These are phyloP conservation scores for Rhododendron molle DNA, from an alignment of 148 eudicot genomes.

Conservation along the genomic window DNA sequence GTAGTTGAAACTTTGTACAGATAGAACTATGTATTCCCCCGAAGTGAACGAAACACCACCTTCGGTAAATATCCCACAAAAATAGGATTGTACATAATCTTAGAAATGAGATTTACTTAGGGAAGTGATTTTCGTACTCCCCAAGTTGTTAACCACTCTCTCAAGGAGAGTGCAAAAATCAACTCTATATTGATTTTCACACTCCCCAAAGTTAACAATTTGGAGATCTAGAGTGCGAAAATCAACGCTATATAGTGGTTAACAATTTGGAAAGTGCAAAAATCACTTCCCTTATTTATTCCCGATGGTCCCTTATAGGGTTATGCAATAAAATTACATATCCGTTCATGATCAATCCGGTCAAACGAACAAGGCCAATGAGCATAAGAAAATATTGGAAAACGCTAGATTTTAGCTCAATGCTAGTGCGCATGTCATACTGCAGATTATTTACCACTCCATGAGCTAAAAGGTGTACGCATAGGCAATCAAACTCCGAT, in stretches of 20 bases:
- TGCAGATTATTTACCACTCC: neutral
- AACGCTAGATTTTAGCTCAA: no score
- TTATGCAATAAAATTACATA: neutral
- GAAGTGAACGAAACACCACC: neutral
- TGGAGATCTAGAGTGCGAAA: no score
- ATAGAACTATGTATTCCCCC: neutral
- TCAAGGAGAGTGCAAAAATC: no score
- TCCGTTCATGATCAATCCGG: neutral
- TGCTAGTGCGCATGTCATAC: neutral
- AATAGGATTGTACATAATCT: neutral
- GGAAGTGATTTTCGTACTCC: no score
- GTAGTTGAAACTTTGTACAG: neutral
- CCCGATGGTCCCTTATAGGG: no score
- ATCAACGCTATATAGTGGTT: no score
- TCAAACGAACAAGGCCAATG: neutral
- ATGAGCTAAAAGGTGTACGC: neutral
- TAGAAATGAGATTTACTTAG: neutral
- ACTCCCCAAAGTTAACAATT: no score
- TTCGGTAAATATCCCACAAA: neutral
- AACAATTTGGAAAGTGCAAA: no score
- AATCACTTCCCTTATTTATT: no score
- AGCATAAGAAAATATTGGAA: neutral
- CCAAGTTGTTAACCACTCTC: no score
- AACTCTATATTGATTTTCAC: no score
- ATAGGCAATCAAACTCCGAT: neutral